These are phyloP conservation scores for Boletus rubropictus DNA, from an alignment of 768 basidiomycete genomes.

Conservation along the genomic window DNA sequence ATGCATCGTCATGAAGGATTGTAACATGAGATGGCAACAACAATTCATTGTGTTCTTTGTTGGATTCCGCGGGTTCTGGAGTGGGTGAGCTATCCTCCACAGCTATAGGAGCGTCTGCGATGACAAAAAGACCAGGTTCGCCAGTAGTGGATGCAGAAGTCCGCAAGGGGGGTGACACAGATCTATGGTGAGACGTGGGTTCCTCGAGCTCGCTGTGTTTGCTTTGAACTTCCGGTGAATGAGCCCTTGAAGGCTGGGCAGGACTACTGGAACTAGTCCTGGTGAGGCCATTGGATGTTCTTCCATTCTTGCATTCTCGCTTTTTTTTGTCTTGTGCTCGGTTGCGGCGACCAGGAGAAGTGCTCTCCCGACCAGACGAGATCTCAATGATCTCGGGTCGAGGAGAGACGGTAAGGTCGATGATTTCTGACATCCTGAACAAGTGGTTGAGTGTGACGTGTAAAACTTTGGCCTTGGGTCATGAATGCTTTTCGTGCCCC, in stretches of 20 bases:
- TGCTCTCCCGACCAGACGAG: constrained; percentile 21
- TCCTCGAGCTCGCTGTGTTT: constrained; percentile 1
- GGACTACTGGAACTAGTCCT: constrained; percentile 14
- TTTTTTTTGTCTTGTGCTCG: constrained; percentile 17
- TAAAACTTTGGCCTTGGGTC: neutral
- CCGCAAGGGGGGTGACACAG: constrained; percentile 33
- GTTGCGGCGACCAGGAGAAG: constrained; percentile 1
- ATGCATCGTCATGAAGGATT: constrained; percentile 34
- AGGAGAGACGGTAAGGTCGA: constrained; percentile 32
- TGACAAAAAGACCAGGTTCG: constrained; percentile 37
- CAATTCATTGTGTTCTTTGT: constrained; percentile 25
- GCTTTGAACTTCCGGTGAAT: constrained; percentile 13
- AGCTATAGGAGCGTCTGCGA: constrained; percentile 42
- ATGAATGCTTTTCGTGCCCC: too few relatives aligned
- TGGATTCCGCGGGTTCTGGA: constrained; percentile 17
- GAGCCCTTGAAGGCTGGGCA: constrained; percentile 16
- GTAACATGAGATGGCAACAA: constrained; percentile 69
- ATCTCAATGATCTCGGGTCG: constrained; percentile 28
- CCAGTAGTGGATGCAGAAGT: constrained; percentile 14
- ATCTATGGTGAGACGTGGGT: constrained; percentile 31
- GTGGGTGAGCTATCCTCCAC: constrained; percentile 9
- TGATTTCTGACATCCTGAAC: constrained; percentile 27
- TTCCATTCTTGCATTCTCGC: constrained; percentile 27
- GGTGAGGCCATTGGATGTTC: constrained; percentile 14
- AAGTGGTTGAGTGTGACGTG: neutral